Evolutionary conservation across 2,329 filamentous ascomycete species (phyloP).

Genomic region (Bipolaris oryzae): DNA sequence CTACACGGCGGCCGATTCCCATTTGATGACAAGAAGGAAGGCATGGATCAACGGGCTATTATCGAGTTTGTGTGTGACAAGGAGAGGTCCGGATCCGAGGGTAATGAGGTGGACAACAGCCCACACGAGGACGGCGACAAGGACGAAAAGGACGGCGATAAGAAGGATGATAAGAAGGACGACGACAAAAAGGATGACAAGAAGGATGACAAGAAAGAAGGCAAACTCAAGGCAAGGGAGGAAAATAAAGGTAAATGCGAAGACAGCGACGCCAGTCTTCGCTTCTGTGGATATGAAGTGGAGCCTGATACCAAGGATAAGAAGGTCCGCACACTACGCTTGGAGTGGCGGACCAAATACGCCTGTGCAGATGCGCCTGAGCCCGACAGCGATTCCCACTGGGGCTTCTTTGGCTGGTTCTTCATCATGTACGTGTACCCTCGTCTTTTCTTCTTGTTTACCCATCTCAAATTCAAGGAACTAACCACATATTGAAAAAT

Average conservation of each 20-base stretch:
- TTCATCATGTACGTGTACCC: conserved; percentile 77
- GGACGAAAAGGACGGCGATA: conserved; percentile 50
- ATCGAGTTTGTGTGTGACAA: conserved; percentile 85
- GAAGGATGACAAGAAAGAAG: conserved; percentile 51
- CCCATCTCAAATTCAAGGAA: not conserved
- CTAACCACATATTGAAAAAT: conserved; percentile 13
- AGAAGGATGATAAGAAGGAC: conserved; percentile 39
- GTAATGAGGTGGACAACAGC: conserved; percentile 64
- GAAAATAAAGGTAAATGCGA: conserved; percentile 44
- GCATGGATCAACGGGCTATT: conserved; percentile 70
- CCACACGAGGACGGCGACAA: conserved; percentile 60
- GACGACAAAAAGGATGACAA: conserved; percentile 51
- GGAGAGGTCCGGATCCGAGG: conserved; percentile 73
- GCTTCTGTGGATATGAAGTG: conserved; percentile 74
- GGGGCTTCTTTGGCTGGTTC: conserved; percentile 99
- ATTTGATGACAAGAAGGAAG: conserved; percentile 55
- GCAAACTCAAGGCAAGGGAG: conserved; percentile 28
- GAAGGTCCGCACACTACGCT: conserved; percentile 65
- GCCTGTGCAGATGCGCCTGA: conserved; percentile 65
- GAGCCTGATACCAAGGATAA: conserved; percentile 57
- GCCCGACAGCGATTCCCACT: conserved; percentile 62
- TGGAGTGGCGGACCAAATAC: conserved; percentile 87
- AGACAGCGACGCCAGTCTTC: conserved; percentile 61
- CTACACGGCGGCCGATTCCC: conserved; percentile 65
- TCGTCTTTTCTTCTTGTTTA: not conserved